Conservation (phyloP, 805 yeast species). For the Kuraishia capsulata region DNA sequence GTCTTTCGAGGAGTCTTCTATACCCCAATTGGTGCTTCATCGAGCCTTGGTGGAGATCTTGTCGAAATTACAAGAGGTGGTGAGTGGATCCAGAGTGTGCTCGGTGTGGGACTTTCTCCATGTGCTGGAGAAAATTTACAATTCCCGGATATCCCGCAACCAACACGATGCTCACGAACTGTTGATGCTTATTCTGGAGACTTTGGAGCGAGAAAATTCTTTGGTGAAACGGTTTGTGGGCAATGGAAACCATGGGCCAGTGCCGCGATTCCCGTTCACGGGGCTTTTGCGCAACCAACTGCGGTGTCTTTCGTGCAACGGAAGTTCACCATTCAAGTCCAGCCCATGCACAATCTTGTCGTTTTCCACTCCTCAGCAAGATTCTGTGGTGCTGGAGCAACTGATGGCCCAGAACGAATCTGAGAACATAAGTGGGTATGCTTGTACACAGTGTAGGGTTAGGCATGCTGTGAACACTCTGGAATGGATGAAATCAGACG, state of each 20-base stretch:
- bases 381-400: slow-evolving; percentile 28
- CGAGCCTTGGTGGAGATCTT: slow-evolving; percentile 43
- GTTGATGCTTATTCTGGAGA: slow-evolving; percentile 71
- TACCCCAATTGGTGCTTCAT: slow-evolving; percentile 38
- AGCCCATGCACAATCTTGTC: slow-evolving; percentile 66
- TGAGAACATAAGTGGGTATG: slow-evolving; percentile 71
- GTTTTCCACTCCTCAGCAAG: slow-evolving; percentile 58
- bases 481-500: slow-evolving; percentile 5
- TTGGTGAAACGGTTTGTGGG: slow-evolving; percentile 25
- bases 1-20: background rate
- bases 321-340: slow-evolving; percentile 46
- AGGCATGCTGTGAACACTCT: slow-evolving; percentile 1
- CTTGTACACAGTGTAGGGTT: slow-evolving; percentile 66
- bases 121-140: slow-evolving; percentile 62
- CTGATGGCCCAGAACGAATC: slow-evolving; percentile 48
- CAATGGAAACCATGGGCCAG: slow-evolving; percentile 1
- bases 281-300: slow-evolving; percentile 62
- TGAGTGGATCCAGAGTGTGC: slow-evolving; percentile 39
- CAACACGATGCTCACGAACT: slow-evolving; percentile 97
- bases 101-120: slow-evolving; percentile 76
- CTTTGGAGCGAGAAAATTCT: slow-evolving; percentile 58
- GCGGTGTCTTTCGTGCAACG: slow-evolving; percentile 59
- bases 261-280: slow-evolving; percentile 67
- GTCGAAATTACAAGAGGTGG: slow-evolving; percentile 53
- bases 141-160: slow-evolving; percentile 62